phyloP scores from a whole-genome alignment of 2,329 filamentous ascomycete genomes.

The Aspergillus sp. region DNA sequence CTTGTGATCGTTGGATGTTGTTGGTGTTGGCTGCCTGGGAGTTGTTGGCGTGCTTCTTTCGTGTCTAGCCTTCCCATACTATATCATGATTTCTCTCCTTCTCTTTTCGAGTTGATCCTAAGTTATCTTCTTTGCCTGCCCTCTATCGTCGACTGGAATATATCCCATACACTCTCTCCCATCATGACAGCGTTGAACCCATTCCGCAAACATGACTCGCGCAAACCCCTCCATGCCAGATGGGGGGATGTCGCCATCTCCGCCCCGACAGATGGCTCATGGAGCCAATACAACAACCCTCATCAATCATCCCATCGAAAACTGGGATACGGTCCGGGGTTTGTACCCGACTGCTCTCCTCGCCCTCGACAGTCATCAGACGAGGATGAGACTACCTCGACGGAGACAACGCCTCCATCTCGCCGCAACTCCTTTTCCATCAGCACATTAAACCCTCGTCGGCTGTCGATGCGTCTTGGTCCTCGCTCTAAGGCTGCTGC shows the following conservation, averaged over 20 bases:
- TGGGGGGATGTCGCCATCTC: conserved; percentile 37
- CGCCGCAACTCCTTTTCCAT: conserved; percentile 16
- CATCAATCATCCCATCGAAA: conserved; percentile 13
- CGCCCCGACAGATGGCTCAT: conserved; percentile 33
- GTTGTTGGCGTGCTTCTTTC: background rate
- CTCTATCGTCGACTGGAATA: background rate
- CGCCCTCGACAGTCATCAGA: conserved; percentile 3
- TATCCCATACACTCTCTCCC: too few species aligned
- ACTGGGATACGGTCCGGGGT: conserved; percentile 24
- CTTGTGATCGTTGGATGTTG: background rate
- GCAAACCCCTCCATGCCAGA: conserved; percentile 29
- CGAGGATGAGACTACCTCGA: conserved; percentile 7
- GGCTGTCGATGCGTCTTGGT: conserved; percentile 23
- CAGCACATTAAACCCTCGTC: conserved; percentile 18
- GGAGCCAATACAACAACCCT: conserved; percentile 30
- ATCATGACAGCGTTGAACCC: conserved; percentile 15
- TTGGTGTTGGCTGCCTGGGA: conserved; percentile 4
- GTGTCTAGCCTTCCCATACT: too few species aligned
- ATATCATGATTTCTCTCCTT: conserved; percentile 1
- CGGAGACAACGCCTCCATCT: conserved; percentile 3
- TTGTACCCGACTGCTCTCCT: conserved; percentile 15
- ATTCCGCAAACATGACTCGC: conserved; percentile 23
- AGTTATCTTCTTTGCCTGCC: background rate
- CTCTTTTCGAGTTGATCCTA: background rate
- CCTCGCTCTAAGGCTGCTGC: conserved; percentile 15